phyloP scores from a whole-genome alignment of 2,329 filamentous ascomycete species.

The Fusarium sp. region DNA sequence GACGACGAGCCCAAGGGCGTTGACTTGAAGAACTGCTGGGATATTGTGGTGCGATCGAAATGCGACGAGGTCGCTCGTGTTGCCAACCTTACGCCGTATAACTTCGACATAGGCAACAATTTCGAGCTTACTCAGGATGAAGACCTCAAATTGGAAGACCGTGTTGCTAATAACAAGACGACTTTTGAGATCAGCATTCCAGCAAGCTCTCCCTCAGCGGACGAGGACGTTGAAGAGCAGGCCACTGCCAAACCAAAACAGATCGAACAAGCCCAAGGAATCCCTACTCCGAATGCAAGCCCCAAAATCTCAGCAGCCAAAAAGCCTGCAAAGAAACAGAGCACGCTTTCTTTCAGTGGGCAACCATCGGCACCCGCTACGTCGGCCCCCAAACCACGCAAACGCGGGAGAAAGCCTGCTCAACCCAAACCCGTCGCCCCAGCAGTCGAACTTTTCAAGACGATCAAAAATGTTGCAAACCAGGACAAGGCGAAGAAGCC shows the following conservation, averaged over 20 bases:
- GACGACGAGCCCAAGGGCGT: conserved; percentile 83
- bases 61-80: conserved; percentile 88
- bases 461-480: conserved; percentile 35
- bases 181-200: conserved; percentile 49
- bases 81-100: conserved; percentile 71
- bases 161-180: conserved; percentile 43
- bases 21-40: conserved; percentile 93
- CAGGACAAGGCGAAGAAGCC: conserved; percentile 38
- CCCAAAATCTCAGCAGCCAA: conserved; percentile 61
- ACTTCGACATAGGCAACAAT: conserved; percentile 63
- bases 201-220: conserved; percentile 28
- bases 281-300: conserved; percentile 69
- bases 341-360: conserved; percentile 59
- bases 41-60: conserved; percentile 86
- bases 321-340: conserved; percentile 60
- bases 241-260: conserved; percentile 53
- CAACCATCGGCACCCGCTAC: conserved; percentile 29
- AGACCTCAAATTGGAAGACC: background rate
- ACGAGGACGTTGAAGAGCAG: conserved; percentile 34
- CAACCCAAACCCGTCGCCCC: conserved; percentile 52
- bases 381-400: conserved; percentile 47
- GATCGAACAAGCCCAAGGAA: conserved; percentile 59
- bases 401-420: conserved; percentile 49
- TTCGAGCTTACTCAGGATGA: conserved; percentile 60
- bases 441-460: conserved; percentile 32